Conservation (phyloP, 2,329 filamentous ascomycete species). For the Colletotrichum paranaense region DNA sequence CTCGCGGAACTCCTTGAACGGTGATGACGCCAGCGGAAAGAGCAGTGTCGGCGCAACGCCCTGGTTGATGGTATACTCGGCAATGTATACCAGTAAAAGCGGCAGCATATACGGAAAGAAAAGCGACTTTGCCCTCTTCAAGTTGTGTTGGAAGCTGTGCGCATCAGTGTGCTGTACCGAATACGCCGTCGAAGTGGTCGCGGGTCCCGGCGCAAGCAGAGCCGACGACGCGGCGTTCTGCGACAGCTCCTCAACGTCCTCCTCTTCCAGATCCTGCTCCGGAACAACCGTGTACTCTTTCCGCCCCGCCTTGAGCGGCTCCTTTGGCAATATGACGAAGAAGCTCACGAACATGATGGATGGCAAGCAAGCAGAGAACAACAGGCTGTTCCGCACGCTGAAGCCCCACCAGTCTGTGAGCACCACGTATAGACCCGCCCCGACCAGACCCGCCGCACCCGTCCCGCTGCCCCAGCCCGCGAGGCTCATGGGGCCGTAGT, state of each 20-base stretch:
- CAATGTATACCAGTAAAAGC: conserved; percentile 90
- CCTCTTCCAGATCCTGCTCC: conserved; percentile 52
- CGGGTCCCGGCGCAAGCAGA: conserved; percentile 58
- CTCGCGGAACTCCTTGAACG: conserved; percentile 83
- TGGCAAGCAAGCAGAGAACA: conserved; percentile 84
- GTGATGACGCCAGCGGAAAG: conserved; percentile 81
- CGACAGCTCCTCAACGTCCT: conserved; percentile 48
- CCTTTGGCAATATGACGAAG: conserved; percentile 81
- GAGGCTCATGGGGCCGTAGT: conserved; percentile 87
- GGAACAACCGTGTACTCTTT: conserved; percentile 67
- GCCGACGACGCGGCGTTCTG: conserved; percentile 57
- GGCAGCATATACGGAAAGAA: conserved; percentile 90
- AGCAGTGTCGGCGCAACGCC: conserved; percentile 90
- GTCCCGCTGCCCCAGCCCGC: conserved; percentile 95
- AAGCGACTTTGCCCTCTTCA: conserved; percentile 75
- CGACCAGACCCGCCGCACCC: conserved; percentile 86
- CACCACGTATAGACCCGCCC: conserved; percentile 88
- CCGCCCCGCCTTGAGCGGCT: conserved; percentile 65
- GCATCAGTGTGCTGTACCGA: conserved; percentile 46
- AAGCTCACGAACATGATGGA: conserved; percentile 87
- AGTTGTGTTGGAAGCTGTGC: conserved; percentile 54
- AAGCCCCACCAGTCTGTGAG: conserved; percentile 85
- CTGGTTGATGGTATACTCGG: conserved; percentile 98
- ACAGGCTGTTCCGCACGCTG: conserved; percentile 77
- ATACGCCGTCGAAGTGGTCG: conserved; percentile 53